These are phyloP conservation scores for Yamadazyma songkhlaensis DNA, from an alignment of 1,139 yeast species.

Conservation along the genomic window DNA sequence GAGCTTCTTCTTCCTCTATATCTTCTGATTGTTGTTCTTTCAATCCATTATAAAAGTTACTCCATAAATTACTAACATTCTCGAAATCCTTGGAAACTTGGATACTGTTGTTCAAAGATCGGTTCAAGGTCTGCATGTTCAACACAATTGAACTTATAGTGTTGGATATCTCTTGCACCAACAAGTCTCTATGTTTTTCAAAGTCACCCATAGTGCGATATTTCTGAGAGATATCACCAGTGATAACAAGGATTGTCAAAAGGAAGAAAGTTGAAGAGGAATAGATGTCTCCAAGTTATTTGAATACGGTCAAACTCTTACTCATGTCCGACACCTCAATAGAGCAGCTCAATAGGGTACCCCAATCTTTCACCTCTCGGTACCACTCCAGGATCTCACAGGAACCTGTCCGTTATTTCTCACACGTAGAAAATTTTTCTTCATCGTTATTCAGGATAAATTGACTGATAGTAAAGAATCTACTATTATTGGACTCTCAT, in stretches of 20 bases:
- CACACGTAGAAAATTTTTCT: neutral
- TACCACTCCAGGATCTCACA: no score
- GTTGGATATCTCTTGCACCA: constrained; percentile 41
- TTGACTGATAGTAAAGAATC: constrained; percentile 16
- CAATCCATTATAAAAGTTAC: constrained; percentile 38
- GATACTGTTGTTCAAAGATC: constrained; percentile 39
- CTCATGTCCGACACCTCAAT: no score
- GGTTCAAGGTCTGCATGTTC: constrained; percentile 40
- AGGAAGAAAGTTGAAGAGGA: no score
- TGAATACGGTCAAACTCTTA: no score
- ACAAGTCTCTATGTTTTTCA: constrained; percentile 43
- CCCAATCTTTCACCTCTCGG: no score
- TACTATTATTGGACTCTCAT: constrained; percentile 26
- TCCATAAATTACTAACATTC: constrained; percentile 44
- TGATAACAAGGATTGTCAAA: no score
- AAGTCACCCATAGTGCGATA: constrained; percentile 20
- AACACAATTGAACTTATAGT: constrained; percentile 41
- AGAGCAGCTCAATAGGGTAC: no score
- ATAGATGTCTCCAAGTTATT: no score
- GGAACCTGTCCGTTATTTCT: no score
- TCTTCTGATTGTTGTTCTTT: constrained; percentile 15
- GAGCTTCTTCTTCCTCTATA: constrained; percentile 2
- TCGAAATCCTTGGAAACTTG: constrained; percentile 48
- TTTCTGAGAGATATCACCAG: neutral
- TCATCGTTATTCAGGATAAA: constrained; percentile 6